Evolutionary conservation across 139 green algal genomes (phyloP).

Genomic region (Gonium pectorale): DNA sequence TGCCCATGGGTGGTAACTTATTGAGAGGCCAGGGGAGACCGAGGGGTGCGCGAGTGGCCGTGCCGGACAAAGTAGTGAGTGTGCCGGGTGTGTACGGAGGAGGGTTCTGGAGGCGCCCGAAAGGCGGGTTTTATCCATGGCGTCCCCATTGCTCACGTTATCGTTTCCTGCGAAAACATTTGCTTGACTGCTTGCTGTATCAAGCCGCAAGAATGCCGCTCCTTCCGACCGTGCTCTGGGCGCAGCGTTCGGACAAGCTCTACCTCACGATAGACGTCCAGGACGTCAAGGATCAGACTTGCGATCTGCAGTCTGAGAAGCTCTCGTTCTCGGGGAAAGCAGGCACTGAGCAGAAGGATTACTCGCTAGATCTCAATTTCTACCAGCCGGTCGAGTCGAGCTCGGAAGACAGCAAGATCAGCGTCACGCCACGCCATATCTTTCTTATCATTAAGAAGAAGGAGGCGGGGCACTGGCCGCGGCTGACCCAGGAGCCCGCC

Average conservation of each 20-base stretch:
- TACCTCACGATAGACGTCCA: slow-evolving; percentile 85
- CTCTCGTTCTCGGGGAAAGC: slow-evolving; percentile 72
- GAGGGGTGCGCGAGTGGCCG: too few species aligned
- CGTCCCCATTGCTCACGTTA: too few species aligned
- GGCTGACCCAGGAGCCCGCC: slow-evolving; percentile 67
- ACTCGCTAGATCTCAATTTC: slow-evolving; percentile 77
- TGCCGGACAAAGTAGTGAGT: too few species aligned
- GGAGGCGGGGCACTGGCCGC: slow-evolving; percentile 70
- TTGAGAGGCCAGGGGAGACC: too few species aligned
- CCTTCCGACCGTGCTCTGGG: slow-evolving; percentile 76
- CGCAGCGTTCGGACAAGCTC: slow-evolving; percentile 78
- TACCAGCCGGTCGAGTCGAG: slow-evolving; percentile 64
- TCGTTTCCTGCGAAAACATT: too few species aligned
- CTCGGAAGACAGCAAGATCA: slow-evolving; percentile 72
- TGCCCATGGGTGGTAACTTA: too few species aligned
- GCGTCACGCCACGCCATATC: slow-evolving; percentile 68
- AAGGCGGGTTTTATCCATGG: too few species aligned
- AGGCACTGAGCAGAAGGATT: slow-evolving; percentile 61
- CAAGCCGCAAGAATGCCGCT: background rate
- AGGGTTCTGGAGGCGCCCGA: too few species aligned
- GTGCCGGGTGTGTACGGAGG: too few species aligned
- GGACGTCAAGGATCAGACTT: slow-evolving; percentile 68
- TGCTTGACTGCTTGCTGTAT: too few species aligned
- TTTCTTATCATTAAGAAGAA: slow-evolving; percentile 80
- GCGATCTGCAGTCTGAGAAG: slow-evolving; percentile 69